phyloP scores from a whole-genome alignment of 192 early-diverging fungal genomes.

The Coemansia sp. region DNA sequence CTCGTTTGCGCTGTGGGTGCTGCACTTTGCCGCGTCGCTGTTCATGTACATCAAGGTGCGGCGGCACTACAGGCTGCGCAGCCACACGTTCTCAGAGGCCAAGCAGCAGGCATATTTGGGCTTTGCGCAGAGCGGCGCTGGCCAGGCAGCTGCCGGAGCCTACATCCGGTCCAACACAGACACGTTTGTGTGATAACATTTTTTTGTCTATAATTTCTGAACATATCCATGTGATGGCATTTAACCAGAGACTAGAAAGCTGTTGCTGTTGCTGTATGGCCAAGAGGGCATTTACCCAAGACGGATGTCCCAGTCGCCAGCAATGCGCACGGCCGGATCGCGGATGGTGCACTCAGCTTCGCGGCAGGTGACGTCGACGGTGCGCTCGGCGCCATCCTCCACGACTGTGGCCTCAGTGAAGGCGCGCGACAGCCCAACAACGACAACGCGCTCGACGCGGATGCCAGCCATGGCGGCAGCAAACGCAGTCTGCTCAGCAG shows the following conservation, averaged over 20 bases:
- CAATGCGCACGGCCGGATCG: constrained; percentile 49
- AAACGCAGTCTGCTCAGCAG: constrained; percentile 17
- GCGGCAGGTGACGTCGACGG: constrained; percentile 28
- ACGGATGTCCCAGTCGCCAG: constrained; percentile 45
- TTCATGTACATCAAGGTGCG: constrained; percentile 60
- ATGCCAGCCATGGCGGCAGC: constrained; percentile 22
- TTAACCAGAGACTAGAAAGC: neutral
- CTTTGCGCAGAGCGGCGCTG: constrained; percentile 56
- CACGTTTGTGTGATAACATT: constrained; percentile 26
- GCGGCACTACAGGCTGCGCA: constrained; percentile 64
- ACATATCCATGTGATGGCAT: neutral
- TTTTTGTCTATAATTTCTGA: neutral
- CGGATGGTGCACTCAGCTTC: constrained; percentile 33
- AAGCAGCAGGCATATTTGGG: constrained; percentile 62
- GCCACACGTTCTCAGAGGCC: constrained; percentile 71
- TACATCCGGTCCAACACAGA: constrained; percentile 48
- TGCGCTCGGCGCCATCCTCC: constrained; percentile 26
- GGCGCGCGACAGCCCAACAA: constrained; percentile 37
- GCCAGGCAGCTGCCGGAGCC: constrained; percentile 37
- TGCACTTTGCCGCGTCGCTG: constrained; percentile 60
- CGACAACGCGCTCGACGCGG: constrained; percentile 49
- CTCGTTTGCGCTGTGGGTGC: constrained; percentile 63
- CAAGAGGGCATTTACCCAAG: constrained; percentile 10
- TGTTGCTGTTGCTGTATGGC: neutral
- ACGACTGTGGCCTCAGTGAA: constrained; percentile 34